Evolutionary conservation across 306 rosid genomes (phyloP), one percentile per base, ranked within the genome.

Genomic region (Trifolium repens): DNA sequence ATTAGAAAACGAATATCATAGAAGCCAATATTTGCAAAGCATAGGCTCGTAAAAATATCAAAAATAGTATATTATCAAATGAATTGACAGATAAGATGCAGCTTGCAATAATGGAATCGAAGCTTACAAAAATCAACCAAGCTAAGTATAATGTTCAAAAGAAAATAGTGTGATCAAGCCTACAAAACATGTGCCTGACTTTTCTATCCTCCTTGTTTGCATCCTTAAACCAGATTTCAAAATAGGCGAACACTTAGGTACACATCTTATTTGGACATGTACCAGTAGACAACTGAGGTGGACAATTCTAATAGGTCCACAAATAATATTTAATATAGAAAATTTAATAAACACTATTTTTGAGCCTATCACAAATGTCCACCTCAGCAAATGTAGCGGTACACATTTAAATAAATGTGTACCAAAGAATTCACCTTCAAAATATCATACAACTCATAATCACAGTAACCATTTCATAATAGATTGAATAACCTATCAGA

Each of bases 121-220:
- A 32, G 35, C 35, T 32, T 32, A 4, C 35, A 32, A 32, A 32
- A 32, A 32, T 32, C 35, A 32, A 32, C 35, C 35, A 32, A 32
- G 35, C 35, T 32, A 32, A 32, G 35, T 32, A 32, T 32, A 57
- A 61, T 73, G 69, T 14, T 73, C 60, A 60, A 43, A 44, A 32
- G 64, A 35, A 71, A 54, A 34, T 35, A 54, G 39, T 1, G 1
- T 17, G 63, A 58, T 24, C 37, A 11, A 11, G 63, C 37, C 37
- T 24, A 26, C 64, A 58, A 54, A 54, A 54, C 7, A 1, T 8
- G 61, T 22, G 32, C 27, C 52, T 34, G 61, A 11, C 70, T 27
- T 60, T 30, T 47, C 40, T 27, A 44, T 60, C 60, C 34, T 34
- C 26, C 71, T 30, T 74, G 11, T 63, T 49, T 74, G 79, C 64